Conservation (phyloP, 306 rosid species). For the Luffa aegyptiaca region DNA sequence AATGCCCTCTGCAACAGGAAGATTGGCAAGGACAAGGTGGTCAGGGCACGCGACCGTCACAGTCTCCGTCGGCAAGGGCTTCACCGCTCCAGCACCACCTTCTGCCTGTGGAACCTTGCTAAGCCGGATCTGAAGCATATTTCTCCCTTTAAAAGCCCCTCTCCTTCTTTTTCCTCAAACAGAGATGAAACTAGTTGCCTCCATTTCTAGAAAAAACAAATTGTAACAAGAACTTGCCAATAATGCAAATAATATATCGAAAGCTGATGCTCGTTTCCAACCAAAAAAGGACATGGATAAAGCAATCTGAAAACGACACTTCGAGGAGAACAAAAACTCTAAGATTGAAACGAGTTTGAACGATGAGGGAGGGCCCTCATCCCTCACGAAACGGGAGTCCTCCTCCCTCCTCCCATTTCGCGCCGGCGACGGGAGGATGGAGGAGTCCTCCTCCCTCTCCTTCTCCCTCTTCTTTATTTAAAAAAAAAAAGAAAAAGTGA, state of each 20-base stretch:
- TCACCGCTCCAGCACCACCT: slow-evolving; percentile 46
- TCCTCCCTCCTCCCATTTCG: no score
- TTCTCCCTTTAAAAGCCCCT: background rate
- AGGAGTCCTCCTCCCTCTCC: no score
- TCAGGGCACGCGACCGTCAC: slow-evolving; percentile 97
- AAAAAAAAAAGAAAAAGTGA: no score
- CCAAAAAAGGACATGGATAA: background rate
- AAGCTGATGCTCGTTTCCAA: background rate
- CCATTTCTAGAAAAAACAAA: background rate
- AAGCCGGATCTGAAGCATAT: slow-evolving; percentile 95
- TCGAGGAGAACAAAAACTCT: background rate
- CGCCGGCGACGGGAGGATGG: no score
- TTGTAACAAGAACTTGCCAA: background rate
- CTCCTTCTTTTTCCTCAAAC: background rate
- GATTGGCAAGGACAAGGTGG: slow-evolving; percentile 92
- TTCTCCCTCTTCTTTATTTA: no score
- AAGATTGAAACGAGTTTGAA: background rate
- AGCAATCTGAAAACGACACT: background rate
- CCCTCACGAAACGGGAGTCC: no score
- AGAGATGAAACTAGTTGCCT: background rate
- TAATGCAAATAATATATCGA: background rate
- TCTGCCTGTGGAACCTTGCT: slow-evolving; percentile 54
- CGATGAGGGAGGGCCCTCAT: no score
- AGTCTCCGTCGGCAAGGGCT: slow-evolving; percentile 51
- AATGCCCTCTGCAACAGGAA: slow-evolving; percentile 93